Evolutionary conservation across 345 rosid genomes (phyloP), one percentile per base, ranked within the genome.

Genomic region (Citrus sp.): DNA sequence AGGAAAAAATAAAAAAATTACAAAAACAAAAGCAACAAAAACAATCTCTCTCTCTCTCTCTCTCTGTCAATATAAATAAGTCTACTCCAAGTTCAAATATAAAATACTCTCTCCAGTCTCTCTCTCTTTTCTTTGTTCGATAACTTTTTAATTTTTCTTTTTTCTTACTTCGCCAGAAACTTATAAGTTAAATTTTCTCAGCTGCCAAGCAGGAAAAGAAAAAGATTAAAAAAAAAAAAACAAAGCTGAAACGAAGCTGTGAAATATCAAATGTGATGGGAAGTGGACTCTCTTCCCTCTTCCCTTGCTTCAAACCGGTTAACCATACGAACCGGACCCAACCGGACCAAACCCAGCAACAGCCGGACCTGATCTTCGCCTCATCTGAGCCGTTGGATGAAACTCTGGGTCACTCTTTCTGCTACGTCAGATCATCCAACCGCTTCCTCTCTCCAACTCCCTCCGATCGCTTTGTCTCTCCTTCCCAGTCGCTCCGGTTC

Each of bases 241-340:
- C 1, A 54, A 54, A 54, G 55, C 58, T 22, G 9, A 19, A 49
- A 70, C 24, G 5, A 30, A 28, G 32, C 78, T 62, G 89, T 82
- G 85, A 81, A 46, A 13, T 46, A 78, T 87, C 96, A 91, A 93
- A 91, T 95, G 99, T 91, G 96, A 95, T 95, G 99, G 99, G 99
- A 84, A 89, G 93, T 84, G 94, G 97, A 83, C 84, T 93, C 82
- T 95, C 97, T 80, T 82, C 88, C 85, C 80, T 90, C 87, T 77
- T 85, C 67, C 92, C 95, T 79, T 95, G 99, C 85, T 82, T 93
- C 79, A 91, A 86, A 65, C 91, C 92, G 85, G 90, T 80, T 49
- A 58, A 83, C 77, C 79, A 77, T 77, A 77, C 80, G 7, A 54
- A 76, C 84, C 87, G 85, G 84, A 81, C 55, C 82, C 71, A 68